phyloP scores from a whole-genome alignment of 2,329 filamentous ascomycete species.

The Sphaerulina vaccinii region DNA sequence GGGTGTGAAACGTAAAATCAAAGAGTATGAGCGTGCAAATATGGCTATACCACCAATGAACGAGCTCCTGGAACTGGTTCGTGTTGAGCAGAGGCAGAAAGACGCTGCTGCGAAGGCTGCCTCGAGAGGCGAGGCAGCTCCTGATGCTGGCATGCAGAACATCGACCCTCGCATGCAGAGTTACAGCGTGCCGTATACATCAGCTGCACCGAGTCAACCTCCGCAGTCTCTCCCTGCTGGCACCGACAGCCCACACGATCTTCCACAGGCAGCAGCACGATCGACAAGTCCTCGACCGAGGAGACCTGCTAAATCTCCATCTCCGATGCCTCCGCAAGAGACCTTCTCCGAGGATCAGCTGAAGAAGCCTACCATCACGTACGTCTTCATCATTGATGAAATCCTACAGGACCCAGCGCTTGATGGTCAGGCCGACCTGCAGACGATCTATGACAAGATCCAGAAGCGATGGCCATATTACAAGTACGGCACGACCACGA shows the following conservation, averaged over 20 bases:
- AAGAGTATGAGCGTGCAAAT: conserved; percentile 38
- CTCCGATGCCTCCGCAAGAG: conserved; percentile 61
- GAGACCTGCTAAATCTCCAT: conserved; percentile 48
- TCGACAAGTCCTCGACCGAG: conserved; percentile 14
- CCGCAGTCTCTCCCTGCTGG: conserved; percentile 4
- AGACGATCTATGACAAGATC: conserved; percentile 65
- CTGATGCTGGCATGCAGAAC: conserved; percentile 24
- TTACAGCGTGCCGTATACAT: conserved; percentile 8
- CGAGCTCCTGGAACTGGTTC: conserved; percentile 35
- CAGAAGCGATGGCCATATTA: conserved; percentile 64
- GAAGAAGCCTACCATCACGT: conserved; percentile 64
- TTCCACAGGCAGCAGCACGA: conserved; percentile 2
- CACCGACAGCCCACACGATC: conserved; percentile 12
- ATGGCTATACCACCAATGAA: conserved; percentile 31
- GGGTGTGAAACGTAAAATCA: conserved; percentile 37
- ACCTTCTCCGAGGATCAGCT: conserved; percentile 73
- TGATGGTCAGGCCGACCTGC: conserved; percentile 59
- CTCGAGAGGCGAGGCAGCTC: conserved; percentile 27
- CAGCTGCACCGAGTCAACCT: conserved; percentile 3
- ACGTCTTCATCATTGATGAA: conserved; percentile 64
- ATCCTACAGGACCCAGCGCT: conserved; percentile 54
- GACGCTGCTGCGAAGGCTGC: conserved; percentile 33
- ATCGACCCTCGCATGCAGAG: conserved; percentile 12
- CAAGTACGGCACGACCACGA: conserved; percentile 58
- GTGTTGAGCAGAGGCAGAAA: conserved; percentile 39